These are phyloP conservation scores for Hymenoscyphus fraxineus DNA, from an alignment of 2,329 filamentous ascomycete genomes.

Conservation along the genomic window DNA sequence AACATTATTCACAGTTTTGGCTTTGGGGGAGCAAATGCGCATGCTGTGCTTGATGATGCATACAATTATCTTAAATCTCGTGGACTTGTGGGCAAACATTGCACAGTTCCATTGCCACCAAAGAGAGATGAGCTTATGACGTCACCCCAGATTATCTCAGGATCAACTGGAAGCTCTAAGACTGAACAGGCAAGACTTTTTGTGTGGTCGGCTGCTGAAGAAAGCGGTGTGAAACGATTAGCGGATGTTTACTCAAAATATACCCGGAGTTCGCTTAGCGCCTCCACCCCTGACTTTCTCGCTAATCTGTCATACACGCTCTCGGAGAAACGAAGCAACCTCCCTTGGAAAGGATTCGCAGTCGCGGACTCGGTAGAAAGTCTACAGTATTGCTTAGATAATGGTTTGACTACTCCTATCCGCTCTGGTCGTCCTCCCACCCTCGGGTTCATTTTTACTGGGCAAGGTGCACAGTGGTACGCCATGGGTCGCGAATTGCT, in stretches of 20 bases:
- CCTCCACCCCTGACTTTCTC: neutral
- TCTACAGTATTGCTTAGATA: neutral
- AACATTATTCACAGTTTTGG: constrained; percentile 18
- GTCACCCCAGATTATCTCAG: neutral
- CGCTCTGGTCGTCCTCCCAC: neutral
- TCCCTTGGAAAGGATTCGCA: constrained; percentile 6
- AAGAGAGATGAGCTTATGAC: neutral
- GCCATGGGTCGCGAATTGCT: constrained; percentile 28
- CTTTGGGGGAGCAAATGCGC: constrained; percentile 26
- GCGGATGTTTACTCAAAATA: neutral
- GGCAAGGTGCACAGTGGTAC: constrained; percentile 33
- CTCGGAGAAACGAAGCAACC: constrained; percentile 26
- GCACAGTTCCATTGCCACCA: neutral
- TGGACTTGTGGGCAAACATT: constrained; percentile 9
- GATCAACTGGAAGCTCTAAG: neutral
- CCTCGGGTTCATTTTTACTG: constrained; percentile 30
- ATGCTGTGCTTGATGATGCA: constrained; percentile 22
- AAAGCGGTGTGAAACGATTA: constrained; percentile 2
- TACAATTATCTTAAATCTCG: constrained; percentile 23
- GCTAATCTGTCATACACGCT: constrained; percentile 8
- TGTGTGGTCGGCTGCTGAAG: constrained; percentile 8
- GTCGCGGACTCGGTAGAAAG: neutral
- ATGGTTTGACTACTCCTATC: neutral
- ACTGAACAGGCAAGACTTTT: constrained; percentile 1
- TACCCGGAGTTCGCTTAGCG: neutral